Base-by-base conservation (phyloP, 768 basidiomycete genomes). In the Trametes meyenii region DNA sequence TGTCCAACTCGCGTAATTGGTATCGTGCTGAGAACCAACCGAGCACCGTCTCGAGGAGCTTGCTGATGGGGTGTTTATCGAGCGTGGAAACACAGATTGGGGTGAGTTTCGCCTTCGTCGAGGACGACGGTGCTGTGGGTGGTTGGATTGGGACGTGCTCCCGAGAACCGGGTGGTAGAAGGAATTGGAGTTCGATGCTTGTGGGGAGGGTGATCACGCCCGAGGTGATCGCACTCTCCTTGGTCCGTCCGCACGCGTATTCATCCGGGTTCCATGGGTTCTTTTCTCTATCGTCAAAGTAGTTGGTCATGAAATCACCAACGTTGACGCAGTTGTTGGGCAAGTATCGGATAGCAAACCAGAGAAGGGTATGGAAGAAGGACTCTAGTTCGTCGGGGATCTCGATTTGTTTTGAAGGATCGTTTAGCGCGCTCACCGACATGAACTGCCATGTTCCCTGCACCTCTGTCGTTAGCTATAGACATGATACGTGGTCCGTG, bases 401-500 rank as follows among this genome's bases (percentile, higher is more conserved):
- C 14, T 26, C 29, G n/a, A 54, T 35, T 1, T 50, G 39, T 19
- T 57, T 64, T 13, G n/a, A 7, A 5, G 64, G 62, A 24, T 61
- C 35, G 11, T 48, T 10, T 0, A 66, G 58, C 0, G 51, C 53
- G 1, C 21, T 23, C 1, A 60, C 54, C 4, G 69, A 66, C 60
- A 64, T 62, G 61, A 60, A 70, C 24, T 60, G 62, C 67, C 61
- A 66, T 14, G 69, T 70, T 17, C 67, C 69, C 67, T 70, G 49
- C 0, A 26, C 0, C 5, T 13, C 3, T 1, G 7, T 24, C 13
- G 17, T 11, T 5, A 45, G 17, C 23, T 33, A 11, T 1, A 36
- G 21, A 13, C 26, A 24, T 5, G n/a, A 11, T 21, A 19, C 7
- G 16, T 24, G 8, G n/a, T 7, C 1, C 5, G 19, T 35, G n/a